A percentile compares a stretch with the other conserved stretches of the same genome.
phyloP scores from a whole-genome alignment of 768 basidiomycete genomes.

The Trametes villosa region DNA sequence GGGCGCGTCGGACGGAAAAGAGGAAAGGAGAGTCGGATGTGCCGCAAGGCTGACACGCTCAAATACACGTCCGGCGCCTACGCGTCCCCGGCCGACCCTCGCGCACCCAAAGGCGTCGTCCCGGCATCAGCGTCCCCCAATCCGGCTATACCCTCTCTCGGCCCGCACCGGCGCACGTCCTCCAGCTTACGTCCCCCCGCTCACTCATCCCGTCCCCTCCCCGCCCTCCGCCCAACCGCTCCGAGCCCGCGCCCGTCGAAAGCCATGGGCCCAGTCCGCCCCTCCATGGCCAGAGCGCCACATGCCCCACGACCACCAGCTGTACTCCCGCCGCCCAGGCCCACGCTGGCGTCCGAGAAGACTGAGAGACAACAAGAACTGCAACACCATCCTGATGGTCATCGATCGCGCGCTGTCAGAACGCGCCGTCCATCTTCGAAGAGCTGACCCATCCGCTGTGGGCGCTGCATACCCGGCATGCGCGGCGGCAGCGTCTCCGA shows the following conservation, averaged over 20 bases:
- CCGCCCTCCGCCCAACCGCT: neutral
- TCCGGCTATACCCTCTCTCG: slow-evolving; percentile 13
- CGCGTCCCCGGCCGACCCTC: neutral
- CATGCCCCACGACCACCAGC: neutral
- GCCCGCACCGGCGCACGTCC: slow-evolving; percentile 7
- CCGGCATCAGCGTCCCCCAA: slow-evolving; percentile 11
- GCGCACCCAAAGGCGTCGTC: neutral
- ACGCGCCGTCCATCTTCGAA: neutral
- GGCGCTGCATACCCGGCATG: slow-evolving; percentile 1
- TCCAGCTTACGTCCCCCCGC: slow-evolving; percentile 12
- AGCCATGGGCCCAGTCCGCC: too few species aligned
- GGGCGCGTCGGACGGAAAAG: slow-evolving; percentile 4
- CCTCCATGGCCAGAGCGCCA: neutral
- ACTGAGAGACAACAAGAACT: neutral
- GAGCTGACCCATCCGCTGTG: neutral
- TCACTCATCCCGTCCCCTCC: neutral
- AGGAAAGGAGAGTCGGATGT: neutral
- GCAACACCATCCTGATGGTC: neutral
- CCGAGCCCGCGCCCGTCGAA: neutral
- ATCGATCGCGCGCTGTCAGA: slow-evolving; percentile 9
- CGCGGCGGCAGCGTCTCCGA: slow-evolving; percentile 1
- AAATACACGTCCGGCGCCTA: slow-evolving; percentile 19
- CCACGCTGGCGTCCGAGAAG: too few species aligned
- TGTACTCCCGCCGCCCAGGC: neutral
- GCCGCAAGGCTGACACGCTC: slow-evolving; percentile 10